phyloP scores from a whole-genome alignment of 306 rosid genomes.

The Sechiopsis laciniata region DNA sequence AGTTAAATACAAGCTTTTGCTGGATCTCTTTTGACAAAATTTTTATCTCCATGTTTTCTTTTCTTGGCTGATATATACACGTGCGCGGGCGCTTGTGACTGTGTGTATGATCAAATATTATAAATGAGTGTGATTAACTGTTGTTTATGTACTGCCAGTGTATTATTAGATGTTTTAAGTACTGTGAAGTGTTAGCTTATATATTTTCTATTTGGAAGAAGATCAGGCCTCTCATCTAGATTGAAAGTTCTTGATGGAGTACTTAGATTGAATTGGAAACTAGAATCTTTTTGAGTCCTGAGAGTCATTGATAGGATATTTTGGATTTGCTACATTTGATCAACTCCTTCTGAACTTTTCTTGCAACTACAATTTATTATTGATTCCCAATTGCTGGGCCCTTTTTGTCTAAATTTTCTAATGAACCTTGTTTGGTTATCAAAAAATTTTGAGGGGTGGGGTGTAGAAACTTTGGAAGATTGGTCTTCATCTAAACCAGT shows the following conservation, averaged over 20 bases:
- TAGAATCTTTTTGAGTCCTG: constrained; percentile 6
- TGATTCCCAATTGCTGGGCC: neutral
- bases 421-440: neutral
- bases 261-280: constrained; percentile 3
- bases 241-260: neutral
- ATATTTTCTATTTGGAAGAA: neutral
- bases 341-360: neutral
- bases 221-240: neutral
- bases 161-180: neutral
- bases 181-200: neutral
- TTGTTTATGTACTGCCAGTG: neutral
- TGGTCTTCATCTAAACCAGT: neutral
- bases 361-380: neutral
- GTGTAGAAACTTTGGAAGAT: neutral
- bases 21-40: neutral
- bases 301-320: neutral
- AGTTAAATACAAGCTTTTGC: neutral
- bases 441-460: neutral
- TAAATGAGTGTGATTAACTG: neutral
- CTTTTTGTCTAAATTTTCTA: neutral
- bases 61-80: neutral
- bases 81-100: neutral
- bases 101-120: neutral
- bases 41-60: neutral
- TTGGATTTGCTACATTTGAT: neutral